These are phyloP conservation scores for Botrytis hyacinthi DNA, from an alignment of 2,329 filamentous ascomycete genomes.

Conservation along the genomic window DNA sequence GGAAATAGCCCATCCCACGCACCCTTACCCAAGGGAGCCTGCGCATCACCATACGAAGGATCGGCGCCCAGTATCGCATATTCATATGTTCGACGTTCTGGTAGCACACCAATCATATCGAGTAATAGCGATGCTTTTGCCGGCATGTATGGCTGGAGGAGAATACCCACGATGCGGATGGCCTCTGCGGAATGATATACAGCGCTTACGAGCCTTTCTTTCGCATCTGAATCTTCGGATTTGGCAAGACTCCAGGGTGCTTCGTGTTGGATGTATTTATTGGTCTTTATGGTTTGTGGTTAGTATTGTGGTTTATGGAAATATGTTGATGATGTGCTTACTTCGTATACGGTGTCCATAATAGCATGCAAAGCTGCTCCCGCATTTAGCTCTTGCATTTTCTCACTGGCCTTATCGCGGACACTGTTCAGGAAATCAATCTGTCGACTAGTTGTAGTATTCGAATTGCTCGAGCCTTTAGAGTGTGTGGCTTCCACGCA, in stretches of 20 bases:
- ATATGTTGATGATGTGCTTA: constrained; percentile 39
- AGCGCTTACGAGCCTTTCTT: constrained; percentile 47
- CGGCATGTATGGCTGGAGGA: constrained; percentile 91
- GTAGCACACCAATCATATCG: constrained; percentile 71
- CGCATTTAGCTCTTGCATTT: constrained; percentile 65
- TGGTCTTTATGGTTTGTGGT: constrained; percentile 51
- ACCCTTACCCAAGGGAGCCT: constrained; percentile 38
- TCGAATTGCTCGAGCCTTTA: constrained; percentile 10
- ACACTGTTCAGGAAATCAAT: constrained; percentile 44
- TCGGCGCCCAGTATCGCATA: constrained; percentile 65
- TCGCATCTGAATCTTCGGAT: constrained; percentile 25
- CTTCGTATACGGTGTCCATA: constrained; percentile 60
- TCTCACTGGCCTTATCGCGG: constrained; percentile 44
- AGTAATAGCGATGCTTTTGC: constrained; percentile 69
- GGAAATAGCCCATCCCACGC: constrained; percentile 52
- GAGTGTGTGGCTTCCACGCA: constrained; percentile 42
- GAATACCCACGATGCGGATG: constrained; percentile 74
- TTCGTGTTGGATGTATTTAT: constrained; percentile 62
- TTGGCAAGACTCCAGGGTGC: constrained; percentile 66
- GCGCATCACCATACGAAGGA: constrained; percentile 59
- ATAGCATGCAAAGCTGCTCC: constrained; percentile 63
- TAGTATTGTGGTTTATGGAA: background rate
- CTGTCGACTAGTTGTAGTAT: constrained; percentile 37
- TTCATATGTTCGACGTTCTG: constrained; percentile 59
- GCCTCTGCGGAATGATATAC: constrained; percentile 74